Conservation (phyloP, 441 rosid species). For the Brassica balearica region DNA sequence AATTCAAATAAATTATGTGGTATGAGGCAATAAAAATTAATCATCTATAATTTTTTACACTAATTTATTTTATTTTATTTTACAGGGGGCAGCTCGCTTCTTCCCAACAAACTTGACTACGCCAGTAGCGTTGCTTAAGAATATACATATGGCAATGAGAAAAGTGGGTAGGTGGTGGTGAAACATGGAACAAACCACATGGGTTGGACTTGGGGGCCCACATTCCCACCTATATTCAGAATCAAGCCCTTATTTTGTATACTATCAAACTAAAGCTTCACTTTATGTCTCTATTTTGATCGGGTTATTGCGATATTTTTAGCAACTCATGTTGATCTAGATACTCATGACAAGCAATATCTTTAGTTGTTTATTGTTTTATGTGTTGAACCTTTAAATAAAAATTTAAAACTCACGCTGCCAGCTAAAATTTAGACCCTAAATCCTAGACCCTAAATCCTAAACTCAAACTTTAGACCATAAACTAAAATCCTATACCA, state of each 20-base stretch:
- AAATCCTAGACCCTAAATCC: no score
- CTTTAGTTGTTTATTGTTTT: background rate
- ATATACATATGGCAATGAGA: background rate
- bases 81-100: background rate
- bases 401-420: no score
- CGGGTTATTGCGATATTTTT: background rate
- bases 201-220: slow-evolving; percentile 24
- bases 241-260: slow-evolving; percentile 32
- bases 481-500: no score
- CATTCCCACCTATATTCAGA: slow-evolving; percentile 40
- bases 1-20: background rate
- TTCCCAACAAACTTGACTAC: background rate
- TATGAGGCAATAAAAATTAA: background rate
- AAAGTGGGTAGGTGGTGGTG: slow-evolving; percentile 33
- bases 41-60: background rate
- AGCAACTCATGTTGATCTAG: background rate
- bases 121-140: background rate
- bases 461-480: no score
- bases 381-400: background rate
- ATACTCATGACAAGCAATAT: background rate
- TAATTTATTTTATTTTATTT: background rate
- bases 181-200: slow-evolving; percentile 39
- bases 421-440: no score
- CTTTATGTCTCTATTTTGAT: slow-evolving; percentile 5
- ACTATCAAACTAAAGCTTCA: background rate